These are phyloP conservation scores for Verticillium nonalfalfae DNA, from an alignment of 2,329 filamentous ascomycete species.

Conservation along the genomic window DNA sequence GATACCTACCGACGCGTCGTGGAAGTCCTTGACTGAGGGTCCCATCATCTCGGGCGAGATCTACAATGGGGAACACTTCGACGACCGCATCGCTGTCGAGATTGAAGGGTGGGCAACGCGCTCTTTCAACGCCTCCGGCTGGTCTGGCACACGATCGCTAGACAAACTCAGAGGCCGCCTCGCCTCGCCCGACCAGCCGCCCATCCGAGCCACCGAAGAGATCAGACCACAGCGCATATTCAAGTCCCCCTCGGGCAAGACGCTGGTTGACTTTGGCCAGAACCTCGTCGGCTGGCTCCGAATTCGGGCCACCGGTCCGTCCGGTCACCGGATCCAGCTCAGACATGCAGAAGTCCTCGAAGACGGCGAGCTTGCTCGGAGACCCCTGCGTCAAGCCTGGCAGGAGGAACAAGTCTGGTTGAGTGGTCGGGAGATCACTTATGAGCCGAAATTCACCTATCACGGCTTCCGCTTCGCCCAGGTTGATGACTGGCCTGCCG, in stretches of 20 bases:
- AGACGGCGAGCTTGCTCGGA: constrained; percentile 30
- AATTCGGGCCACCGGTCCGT: constrained; percentile 27
- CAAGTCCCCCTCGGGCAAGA: constrained; percentile 31
- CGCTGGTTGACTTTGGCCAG: constrained; percentile 49
- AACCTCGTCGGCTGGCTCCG: constrained; percentile 47
- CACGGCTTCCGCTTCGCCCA: constrained; percentile 47
- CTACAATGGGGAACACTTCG: constrained; percentile 47
- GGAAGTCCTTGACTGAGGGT: constrained; percentile 23
- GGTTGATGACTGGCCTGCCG: constrained; percentile 33
- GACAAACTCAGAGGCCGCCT: constrained; percentile 24
- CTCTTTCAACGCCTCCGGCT: constrained; percentile 8
- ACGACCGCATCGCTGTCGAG: constrained; percentile 26
- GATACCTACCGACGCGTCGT: constrained; percentile 28
- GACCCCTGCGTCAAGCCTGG: constrained; percentile 35
- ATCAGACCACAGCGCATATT: constrained; percentile 22
- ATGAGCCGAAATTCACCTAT: constrained; percentile 44
- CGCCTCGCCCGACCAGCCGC: constrained; percentile 33
- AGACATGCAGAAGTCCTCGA: constrained; percentile 51
- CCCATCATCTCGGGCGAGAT: constrained; percentile 32
- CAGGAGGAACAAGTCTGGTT: constrained; percentile 1
- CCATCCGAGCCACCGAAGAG: constrained; percentile 29
- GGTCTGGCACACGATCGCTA: neutral
- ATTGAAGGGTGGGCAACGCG: constrained; percentile 17
- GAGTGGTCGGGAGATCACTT: constrained; percentile 14
- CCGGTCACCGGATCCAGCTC: constrained; percentile 35